Evolutionary conservation across 495 filamentous ascomycete genomes (phyloP).

Genomic region (Ramalina peruviana): DNA sequence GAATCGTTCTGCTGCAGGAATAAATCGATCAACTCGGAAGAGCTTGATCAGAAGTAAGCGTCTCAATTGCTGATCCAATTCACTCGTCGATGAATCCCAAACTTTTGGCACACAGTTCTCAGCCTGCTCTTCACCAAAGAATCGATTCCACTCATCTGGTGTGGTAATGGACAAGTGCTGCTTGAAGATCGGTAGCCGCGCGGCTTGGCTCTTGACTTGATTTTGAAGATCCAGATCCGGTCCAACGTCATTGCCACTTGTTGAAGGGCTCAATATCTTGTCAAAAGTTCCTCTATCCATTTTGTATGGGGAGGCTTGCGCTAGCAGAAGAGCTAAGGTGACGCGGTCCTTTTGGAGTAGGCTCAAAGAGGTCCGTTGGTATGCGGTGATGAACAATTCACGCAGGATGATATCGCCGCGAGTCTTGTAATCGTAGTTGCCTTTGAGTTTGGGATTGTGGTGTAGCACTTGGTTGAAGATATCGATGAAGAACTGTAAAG

Average conservation of each 20-base stretch:
- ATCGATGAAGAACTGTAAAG: conserved; percentile 90
- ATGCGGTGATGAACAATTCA: conserved; percentile 81
- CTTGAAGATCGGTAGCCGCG: conserved; percentile 60
- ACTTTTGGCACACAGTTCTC: conserved; percentile 72
- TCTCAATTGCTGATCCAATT: conserved; percentile 63
- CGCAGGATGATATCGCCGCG: conserved; percentile 78
- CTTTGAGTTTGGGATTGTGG: conserved; percentile 57
- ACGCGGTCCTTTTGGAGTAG: conserved; percentile 88
- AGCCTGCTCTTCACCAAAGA: conserved; percentile 73
- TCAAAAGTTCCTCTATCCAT: conserved; percentile 88
- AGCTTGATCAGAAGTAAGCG: conserved; percentile 83
- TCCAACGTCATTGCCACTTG: conserved; percentile 69
- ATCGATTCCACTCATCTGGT: conserved; percentile 58
- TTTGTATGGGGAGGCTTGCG: conserved; percentile 81
- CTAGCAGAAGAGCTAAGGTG: conserved; percentile 89
- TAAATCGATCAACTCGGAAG: conserved; percentile 88
- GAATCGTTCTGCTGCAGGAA: conserved; percentile 82
- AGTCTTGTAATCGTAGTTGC: conserved; percentile 56
- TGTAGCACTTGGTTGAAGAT: conserved; percentile 92
- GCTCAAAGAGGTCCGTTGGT: conserved; percentile 82
- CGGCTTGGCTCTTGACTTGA: conserved; percentile 53
- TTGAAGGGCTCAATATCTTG: conserved; percentile 61
- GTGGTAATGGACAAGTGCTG: conserved; percentile 48
- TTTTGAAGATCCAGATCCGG: conserved; percentile 46
- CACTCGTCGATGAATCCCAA: conserved; percentile 51